phyloP scores from a whole-genome alignment of 2,329 filamentous ascomycete genomes.

The Penicillium sp. region DNA sequence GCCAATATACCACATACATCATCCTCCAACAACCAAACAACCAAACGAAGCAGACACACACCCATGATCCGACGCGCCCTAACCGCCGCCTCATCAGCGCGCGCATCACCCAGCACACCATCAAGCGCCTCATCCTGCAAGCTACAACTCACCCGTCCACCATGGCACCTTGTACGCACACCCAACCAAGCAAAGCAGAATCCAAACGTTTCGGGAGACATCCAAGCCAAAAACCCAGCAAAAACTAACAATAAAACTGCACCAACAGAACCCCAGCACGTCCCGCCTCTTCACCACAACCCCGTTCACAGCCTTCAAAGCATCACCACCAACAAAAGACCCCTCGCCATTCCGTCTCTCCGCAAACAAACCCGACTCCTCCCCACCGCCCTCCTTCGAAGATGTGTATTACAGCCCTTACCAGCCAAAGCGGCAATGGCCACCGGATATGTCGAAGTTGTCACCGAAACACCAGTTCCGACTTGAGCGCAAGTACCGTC shows the following conservation, averaged over 20 bases:
- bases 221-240: neutral
- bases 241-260: neutral
- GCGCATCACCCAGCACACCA: constrained; percentile 4
- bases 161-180: constrained; percentile 16
- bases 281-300: constrained; percentile 15
- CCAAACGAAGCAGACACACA: neutral
- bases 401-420: constrained; percentile 54
- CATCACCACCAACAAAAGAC: constrained; percentile 10
- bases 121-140: constrained; percentile 5
- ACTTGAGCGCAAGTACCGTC: constrained; percentile 64
- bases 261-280: neutral
- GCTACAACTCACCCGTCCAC: constrained; percentile 8
- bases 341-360: constrained; percentile 23
- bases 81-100: constrained; percentile 12
- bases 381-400: constrained; percentile 7
- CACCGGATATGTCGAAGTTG: constrained; percentile 61
- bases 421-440: constrained; percentile 61
- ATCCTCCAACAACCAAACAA: neutral
- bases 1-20: neutral
- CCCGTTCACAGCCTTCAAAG: constrained; percentile 10
- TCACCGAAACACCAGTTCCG: constrained; percentile 65
- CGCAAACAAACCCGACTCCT: constrained; percentile 14
- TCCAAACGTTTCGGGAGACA: neutral
- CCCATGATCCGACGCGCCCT: constrained; percentile 16
- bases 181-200: neutral